Base-by-base conservation (phyloP, 2,329 filamentous ascomycete species). In the Lasiodiplodia hormozganensis region DNA sequence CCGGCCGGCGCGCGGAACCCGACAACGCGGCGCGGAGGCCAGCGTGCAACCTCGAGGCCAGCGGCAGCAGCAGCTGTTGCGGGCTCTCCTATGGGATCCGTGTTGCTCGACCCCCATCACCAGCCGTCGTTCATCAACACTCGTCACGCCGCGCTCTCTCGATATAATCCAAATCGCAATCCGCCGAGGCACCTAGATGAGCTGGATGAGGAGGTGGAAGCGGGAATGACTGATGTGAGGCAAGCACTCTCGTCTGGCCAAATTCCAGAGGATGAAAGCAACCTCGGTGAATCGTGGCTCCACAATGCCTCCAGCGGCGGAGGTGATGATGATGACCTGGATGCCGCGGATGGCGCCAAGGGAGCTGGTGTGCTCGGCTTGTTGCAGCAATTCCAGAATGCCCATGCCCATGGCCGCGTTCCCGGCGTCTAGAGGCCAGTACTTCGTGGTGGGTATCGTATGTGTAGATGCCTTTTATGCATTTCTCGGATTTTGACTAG, bases 61-160 rank as follows among this genome's bases (percentile, higher is more conserved):
- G 70, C 11, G 71, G 73, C 11, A 71, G 74, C 43, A 53, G 66
- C 12, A 25, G 67, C 56, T 68, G 65, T 70, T 69, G 70, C 73
- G 65, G 76, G 76, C 4, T 91, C 89, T 11, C 90, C 90, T 4
- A 89, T 92, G 85, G 87, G 89, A 21, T 93, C 91, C 1, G 87
- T 92, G 71, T 83, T 94, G 1, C 83, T 94, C 2, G 92, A 94
- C 78, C 89, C 91, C 2, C 91, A 92, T 74, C 89, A 94, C 70
- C 91, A 94, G 70, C 91, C 91, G 6, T 82, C 84, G 1, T 81
- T 82, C 1, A 83, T 85, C 11, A 81, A 71, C 51, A 68, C 76
- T 73, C 83, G 72, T 81, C 81, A 69, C 79, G 60, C 82, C 77
- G 40, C 87, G 82, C 70, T 80, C 76, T 58, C 84, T 81, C 72